Evolutionary conservation across 139 green algal genomes (phyloP), one percentile per base, ranked within the genome.

Genomic region (Chlamydomonas asymmetrica): DNA sequence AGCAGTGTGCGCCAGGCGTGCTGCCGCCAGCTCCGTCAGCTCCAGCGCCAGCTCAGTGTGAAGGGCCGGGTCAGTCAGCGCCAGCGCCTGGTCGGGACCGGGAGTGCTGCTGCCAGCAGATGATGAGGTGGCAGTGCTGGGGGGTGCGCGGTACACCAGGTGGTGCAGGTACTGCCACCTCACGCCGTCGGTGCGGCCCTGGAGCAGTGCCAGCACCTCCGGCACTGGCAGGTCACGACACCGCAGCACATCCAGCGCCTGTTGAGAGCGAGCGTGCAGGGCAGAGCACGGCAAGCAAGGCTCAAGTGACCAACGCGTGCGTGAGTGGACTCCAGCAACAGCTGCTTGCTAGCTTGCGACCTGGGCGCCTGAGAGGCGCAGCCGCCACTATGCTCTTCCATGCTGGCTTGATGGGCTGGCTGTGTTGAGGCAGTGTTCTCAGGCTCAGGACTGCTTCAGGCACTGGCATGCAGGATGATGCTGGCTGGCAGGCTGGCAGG

Each of bases 21-120:
- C 72, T 0, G 61, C 52, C 1, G 78, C 82, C n/a, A 90, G 73
- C 76, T 87, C 79, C 34, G 76, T 72, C 37, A 92, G 81, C 69
- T 80, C 82, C 2, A 81, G 45, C 1, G 81, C 87, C 27, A 94
- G 84, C 83, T 94, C 85, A 0, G 87, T 94, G 69, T 94, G 89
- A 22, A 92, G 35, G 0, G 69, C 64, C 3, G 76, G 18, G 32
- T 72, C 65, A 32, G 60, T 45, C 8, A 66, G 60, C 25, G 32
- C 60, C 60, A 48, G 60, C 8, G 60, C 23, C 29, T 32, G 57
- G 49, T 32, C 32, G 43, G 1, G 32, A 40, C 41, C 66, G 48
- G 16, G 10, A 27, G 31, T 9, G 65, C 22, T 45, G 25, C 8
- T 29, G n/a, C 41, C 32, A n/a, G 29, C 56, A 16, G 5, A 4